phyloP scores from a whole-genome alignment of 2,329 filamentous ascomycete species.

The Meredithiella fracta region DNA sequence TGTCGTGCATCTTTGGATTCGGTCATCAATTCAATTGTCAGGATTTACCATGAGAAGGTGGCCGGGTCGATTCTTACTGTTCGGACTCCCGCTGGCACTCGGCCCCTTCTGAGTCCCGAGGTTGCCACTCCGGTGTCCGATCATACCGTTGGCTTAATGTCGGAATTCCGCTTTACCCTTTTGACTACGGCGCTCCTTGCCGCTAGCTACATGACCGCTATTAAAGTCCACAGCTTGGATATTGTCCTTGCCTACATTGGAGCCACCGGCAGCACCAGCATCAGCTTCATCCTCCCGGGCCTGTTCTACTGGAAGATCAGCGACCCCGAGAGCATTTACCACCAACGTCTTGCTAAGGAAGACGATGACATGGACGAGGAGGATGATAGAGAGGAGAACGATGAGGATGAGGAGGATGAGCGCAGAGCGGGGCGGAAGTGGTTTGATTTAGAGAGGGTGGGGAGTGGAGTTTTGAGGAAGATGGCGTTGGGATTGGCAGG shows the following conservation, averaged over 20 bases:
- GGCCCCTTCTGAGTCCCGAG: slow-evolving; percentile 27
- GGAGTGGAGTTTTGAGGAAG: slow-evolving; percentile 49
- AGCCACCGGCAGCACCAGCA: slow-evolving; percentile 83
- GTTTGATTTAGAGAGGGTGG: slow-evolving; percentile 48
- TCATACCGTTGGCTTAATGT: slow-evolving; percentile 23
- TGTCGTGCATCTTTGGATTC: slow-evolving; percentile 91
- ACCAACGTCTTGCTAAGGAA: slow-evolving; percentile 76
- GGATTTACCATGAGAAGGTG: slow-evolving; percentile 36
- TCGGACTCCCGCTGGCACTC: slow-evolving; percentile 26
- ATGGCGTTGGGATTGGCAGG: slow-evolving; percentile 59
- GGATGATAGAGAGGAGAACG: slow-evolving; percentile 25
- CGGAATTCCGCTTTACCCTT: slow-evolving; percentile 72
- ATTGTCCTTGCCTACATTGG: slow-evolving; percentile 90
- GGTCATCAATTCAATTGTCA: slow-evolving; percentile 62
- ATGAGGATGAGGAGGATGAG: slow-evolving; percentile 54
- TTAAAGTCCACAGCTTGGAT: slow-evolving; percentile 80
- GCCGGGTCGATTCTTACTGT: slow-evolving; percentile 19
- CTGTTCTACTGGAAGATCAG: slow-evolving; percentile 99
- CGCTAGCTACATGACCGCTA: slow-evolving; percentile 69
- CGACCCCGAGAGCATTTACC: slow-evolving; percentile 67
- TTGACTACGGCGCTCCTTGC: slow-evolving; percentile 78
- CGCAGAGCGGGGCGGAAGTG: slow-evolving; percentile 17
- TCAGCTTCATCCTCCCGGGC: slow-evolving; percentile 90
- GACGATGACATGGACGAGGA: slow-evolving; percentile 63
- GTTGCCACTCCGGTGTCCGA: slow-evolving; percentile 27